Conservation (phyloP, 495 filamentous ascomycete genomes). For the Aspergillus leporis region DNA sequence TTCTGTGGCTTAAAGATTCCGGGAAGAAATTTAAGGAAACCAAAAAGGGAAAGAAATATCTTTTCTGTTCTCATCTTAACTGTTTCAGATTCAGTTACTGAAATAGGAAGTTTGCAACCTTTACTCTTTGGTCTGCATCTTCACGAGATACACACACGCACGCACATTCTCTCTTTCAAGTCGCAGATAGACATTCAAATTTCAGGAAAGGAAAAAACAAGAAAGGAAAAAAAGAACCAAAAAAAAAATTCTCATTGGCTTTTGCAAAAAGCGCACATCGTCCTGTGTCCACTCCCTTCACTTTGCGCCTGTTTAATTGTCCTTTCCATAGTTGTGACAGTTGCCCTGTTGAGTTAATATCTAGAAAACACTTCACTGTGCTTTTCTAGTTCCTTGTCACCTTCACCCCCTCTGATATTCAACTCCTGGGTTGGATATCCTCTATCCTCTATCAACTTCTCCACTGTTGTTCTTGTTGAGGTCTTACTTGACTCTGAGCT, state of each 20-base stretch:
- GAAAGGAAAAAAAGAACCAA: slow-evolving; percentile 29
- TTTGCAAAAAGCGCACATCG: slow-evolving; percentile 17
- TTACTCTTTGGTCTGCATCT: slow-evolving; percentile 18
- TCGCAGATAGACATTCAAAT: slow-evolving; percentile 41
- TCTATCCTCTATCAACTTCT: slow-evolving; percentile 1
- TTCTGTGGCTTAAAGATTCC: slow-evolving; percentile 13
- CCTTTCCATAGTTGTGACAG: slow-evolving; percentile 14
- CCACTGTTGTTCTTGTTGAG: slow-evolving; percentile 8
- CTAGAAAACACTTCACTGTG: slow-evolving; percentile 50
- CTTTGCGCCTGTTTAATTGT: slow-evolving; percentile 23
- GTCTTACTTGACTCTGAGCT: slow-evolving; percentile 16
- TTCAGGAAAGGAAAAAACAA: slow-evolving; percentile 24
- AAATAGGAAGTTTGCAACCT: slow-evolving; percentile 33
- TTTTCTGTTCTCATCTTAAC: slow-evolving; percentile 15
- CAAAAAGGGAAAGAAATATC: slow-evolving; percentile 19
- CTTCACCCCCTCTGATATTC: slow-evolving; percentile 17
- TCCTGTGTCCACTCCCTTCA: slow-evolving; percentile 27
- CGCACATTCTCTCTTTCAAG: slow-evolving; percentile 29
- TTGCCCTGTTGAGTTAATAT: slow-evolving; percentile 13
- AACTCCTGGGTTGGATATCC: slow-evolving; percentile 16
- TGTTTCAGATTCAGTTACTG: slow-evolving; percentile 30
- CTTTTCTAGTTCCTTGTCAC: slow-evolving; percentile 32
- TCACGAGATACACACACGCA: slow-evolving; percentile 15
- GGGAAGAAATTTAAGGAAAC: slow-evolving; percentile 19
- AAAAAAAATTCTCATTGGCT: slow-evolving; percentile 13